phyloP scores from a whole-genome alignment of 495 filamentous ascomycete species.

The Podospora anserina region DNA sequence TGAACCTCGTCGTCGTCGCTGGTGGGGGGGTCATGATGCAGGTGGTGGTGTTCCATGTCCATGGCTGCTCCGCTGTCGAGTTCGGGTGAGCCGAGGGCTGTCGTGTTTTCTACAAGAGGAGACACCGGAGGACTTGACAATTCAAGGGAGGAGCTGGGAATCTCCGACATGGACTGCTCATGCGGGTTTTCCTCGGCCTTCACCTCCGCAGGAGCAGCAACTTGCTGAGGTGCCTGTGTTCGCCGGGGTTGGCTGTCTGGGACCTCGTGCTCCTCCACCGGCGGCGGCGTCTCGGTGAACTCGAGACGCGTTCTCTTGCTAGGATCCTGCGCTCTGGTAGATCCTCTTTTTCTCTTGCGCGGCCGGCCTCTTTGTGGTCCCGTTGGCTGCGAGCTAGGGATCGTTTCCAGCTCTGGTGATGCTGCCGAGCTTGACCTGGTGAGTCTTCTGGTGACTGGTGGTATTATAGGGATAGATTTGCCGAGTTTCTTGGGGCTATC shows the following conservation, averaged over 20 bases:
- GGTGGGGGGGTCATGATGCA: not conserved
- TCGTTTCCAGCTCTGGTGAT: not conserved
- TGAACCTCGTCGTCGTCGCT: conserved; percentile 28
- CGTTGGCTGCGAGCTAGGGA: conserved; percentile 23
- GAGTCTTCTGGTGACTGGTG: conserved; percentile 8
- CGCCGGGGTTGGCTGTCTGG: conserved; percentile 18
- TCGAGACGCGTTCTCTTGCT: conserved; percentile 23
- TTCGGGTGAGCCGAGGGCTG: not conserved
- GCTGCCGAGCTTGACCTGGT: conserved; percentile 17
- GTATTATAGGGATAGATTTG: not conserved
- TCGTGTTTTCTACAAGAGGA: not conserved
- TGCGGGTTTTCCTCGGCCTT: not conserved
- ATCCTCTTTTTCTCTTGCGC: not conserved
- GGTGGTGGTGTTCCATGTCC: conserved; percentile 14
- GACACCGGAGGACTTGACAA: not conserved
- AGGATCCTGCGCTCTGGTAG: conserved; percentile 11
- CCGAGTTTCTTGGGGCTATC: conserved; percentile 18
- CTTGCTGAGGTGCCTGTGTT: not conserved
- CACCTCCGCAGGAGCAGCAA: not conserved
- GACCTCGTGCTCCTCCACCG: conserved; percentile 12
- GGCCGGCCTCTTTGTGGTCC: not conserved
- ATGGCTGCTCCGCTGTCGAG: conserved; percentile 7
- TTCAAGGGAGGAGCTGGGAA: not conserved
- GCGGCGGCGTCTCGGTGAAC: not conserved
- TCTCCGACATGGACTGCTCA: not conserved